Conservation (phyloP, 768 basidiomycete species). For the Mycena pura region DNA sequence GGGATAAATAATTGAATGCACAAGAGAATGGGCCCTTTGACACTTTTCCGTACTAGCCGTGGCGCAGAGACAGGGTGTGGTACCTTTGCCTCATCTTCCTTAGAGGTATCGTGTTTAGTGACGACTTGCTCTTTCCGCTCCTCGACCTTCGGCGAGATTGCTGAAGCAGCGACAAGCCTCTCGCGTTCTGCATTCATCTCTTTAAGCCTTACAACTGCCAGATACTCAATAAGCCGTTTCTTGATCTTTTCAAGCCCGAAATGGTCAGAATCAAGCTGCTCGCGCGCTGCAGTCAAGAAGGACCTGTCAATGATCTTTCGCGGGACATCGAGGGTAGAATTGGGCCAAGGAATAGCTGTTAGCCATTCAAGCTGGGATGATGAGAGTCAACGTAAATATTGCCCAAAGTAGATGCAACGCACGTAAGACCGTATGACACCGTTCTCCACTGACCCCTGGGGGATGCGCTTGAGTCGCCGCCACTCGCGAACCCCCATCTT, state of each 20-base stretch:
- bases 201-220: slow-evolving; percentile 80
- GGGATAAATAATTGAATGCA: slow-evolving; percentile 33
- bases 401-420: slow-evolving; percentile 36
- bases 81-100: not conserved
- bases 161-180: slow-evolving; percentile 6
- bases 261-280: slow-evolving; percentile 88
- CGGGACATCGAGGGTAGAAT: slow-evolving; percentile 37
- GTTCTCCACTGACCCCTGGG: slow-evolving; percentile 88
- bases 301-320: slow-evolving; percentile 51
- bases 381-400: slow-evolving; percentile 11
- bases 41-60: slow-evolving; percentile 40
- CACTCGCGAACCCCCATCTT: slow-evolving; percentile 86
- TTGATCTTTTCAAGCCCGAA: slow-evolving; percentile 94
- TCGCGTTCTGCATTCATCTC: slow-evolving; percentile 52
- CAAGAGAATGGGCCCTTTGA: slow-evolving; percentile 80
- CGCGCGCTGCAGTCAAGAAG: slow-evolving; percentile 74
- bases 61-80: slow-evolving; percentile 6
- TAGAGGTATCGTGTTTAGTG: not conserved
- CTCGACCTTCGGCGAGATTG: not conserved
- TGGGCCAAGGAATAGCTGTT: slow-evolving; percentile 84
- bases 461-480: slow-evolving; percentile 85
- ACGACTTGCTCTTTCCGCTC: slow-evolving; percentile 9
- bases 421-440: slow-evolving; percentile 88
- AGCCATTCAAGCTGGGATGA: slow-evolving; percentile 85
- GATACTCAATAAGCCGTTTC: slow-evolving; percentile 88